Base-by-base conservation (phyloP, 495 filamentous ascomycete genomes). In the Rostrohypoxylon terebratum region DNA sequence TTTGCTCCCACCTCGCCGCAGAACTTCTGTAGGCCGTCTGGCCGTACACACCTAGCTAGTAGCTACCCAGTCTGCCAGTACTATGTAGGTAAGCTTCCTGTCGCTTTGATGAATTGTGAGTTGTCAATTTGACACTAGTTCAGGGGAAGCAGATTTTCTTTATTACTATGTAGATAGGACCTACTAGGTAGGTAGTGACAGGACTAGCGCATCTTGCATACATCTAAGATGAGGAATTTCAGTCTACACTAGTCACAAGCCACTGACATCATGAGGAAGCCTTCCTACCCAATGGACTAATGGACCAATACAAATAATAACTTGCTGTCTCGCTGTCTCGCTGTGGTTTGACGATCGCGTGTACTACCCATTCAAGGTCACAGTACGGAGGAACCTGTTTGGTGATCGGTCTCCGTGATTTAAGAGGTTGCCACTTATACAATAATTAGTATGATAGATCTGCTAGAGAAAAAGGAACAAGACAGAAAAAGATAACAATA, bases 151-250 rank as follows among this genome's bases (percentile, higher is more conserved):
- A 20, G 20, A 11, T 68, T 68, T 31, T 53, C 42, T 63, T 60
- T 44, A 72, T 64, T 60, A n/a, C n/a, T n/a, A n/a, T n/a, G n/a
- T n/a, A n/a, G n/a, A n/a, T n/a, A n/a, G n/a, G n/a, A n/a, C n/a
- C n/a, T n/a, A n/a, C n/a, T n/a, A n/a, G n/a, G n/a, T n/a, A 63
- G 3, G 36, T 59, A 36, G 16, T 9, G 44, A 59, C 25, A 59
- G 18, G 2, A 13, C 45, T 66, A 48, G 51, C 57, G 51, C 51
- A 18, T 65, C 34, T 68, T 45, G 33, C 38, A 20, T 64, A 72
- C 58, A 67, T 64, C 16, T 34, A 68, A 73, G 38, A 69, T 68
- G 71, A 69, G 40, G 71, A 69, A 69, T 65, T 44, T 62, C 65
- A 6, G 42, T 47, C 45, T 65, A n/a, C n/a, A n/a, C n/a, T n/a